Base-by-base conservation (phyloP, 176 grass and related monocot species). In the Triticum dicoccoides region DNA sequence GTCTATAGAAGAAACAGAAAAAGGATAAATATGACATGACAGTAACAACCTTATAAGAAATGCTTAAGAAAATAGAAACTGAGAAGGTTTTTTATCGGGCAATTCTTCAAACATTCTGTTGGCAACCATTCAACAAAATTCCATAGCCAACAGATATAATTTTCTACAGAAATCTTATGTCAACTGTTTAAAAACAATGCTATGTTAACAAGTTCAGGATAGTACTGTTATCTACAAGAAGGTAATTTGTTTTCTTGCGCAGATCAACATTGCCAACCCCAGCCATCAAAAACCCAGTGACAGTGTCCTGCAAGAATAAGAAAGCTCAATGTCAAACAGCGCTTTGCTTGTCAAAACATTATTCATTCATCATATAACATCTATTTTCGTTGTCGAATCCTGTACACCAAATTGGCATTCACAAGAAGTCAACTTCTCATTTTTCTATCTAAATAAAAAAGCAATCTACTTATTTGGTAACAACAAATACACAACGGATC, bases 191-290 rank as follows among this genome's bases (percentile, higher is more conserved):
- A 9, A 6, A 39, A 62, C 21, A 79, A 52, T 37, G 6, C 23
- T 49, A 64, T 45, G 70, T 61, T 54, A 80, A 23, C 13, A 74
- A 80, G 27, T 45, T 66, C 4, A 62, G 13, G 76, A 17, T 38
- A 69, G 5, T 86, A 86, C 88, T 89, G 88, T 89, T 89, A 61
- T 89, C 88, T 24, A 89, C 87, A 59, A 89, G 76, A 32, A 89
- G 87, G 45, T 86, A 89, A 29, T 85, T 89, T 45, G 87, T 89
- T 75, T 80, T 80, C 83, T 86, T 89, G 59, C 83, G 77, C 42
- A 89, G 77, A 81, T 89, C 88, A 85, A 89, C 83, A 86, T 89
- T 89, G 58, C 88, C 88, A 63, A 89, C 88, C 65, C 83, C 88
- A 39, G 88, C 88, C 88, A 89, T 56, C 76, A 89, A 67, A 77